A percentile compares a stretch with the other conserved stretches of the same genome.
Conservation (phyloP, 192 early-diverging fungal genomes). For the Umbelopsis vinacea region DNA sequence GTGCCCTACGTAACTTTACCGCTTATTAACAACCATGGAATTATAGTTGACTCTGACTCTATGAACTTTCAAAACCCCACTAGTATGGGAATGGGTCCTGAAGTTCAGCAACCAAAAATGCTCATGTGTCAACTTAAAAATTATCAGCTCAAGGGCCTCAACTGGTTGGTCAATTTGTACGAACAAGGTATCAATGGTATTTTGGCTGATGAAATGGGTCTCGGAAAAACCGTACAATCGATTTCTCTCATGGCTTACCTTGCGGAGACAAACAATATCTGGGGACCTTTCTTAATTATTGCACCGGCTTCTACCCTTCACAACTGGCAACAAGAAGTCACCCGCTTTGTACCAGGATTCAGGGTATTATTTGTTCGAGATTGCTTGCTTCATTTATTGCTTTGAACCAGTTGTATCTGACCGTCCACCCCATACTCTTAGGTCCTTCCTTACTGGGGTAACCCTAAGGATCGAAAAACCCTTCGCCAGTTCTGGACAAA, state of each 20-base stretch:
- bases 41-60: conserved; percentile 72
- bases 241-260: conserved; percentile 89
- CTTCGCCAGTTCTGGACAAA: conserved; percentile 81
- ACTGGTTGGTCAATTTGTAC: conserved; percentile 86
- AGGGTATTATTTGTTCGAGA: conserved; percentile 46
- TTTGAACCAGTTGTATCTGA: neutral
- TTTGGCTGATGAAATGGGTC: conserved; percentile 84
- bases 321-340: conserved; percentile 93
- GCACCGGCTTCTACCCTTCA: conserved; percentile 87
- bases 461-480: conserved; percentile 78
- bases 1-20: neutral
- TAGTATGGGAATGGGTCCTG: conserved; percentile 69
- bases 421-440: neutral
- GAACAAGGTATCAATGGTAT: conserved; percentile 93
- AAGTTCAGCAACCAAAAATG: conserved; percentile 84
- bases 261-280: conserved; percentile 84
- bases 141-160: conserved; percentile 84
- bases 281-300: conserved; percentile 92
- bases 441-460: conserved; percentile 88
- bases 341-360: conserved; percentile 79
- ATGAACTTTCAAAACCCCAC: conserved; percentile 88
- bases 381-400: neutral
- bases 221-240: conserved; percentile 79
- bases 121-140: conserved; percentile 84
- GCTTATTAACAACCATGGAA: neutral